These are phyloP conservation scores for Tolypocladium guangdongense DNA, from an alignment of 2,329 filamentous ascomycete genomes.

Conservation along the genomic window DNA sequence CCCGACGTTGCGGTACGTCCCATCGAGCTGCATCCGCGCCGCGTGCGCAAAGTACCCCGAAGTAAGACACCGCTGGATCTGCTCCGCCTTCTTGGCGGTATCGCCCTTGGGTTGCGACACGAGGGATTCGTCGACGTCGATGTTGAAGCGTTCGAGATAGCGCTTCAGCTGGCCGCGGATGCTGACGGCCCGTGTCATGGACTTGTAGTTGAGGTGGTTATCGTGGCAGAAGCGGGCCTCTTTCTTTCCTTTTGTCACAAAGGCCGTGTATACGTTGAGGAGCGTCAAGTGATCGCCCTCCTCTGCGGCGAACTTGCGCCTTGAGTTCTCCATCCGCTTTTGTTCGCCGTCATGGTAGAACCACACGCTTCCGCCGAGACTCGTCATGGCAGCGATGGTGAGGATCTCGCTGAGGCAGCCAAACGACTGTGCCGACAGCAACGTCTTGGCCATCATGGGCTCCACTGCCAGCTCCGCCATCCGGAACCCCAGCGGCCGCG, in stretches of 20 bases:
- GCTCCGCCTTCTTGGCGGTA: conserved; percentile 42
- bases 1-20: conserved; percentile 76
- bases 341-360: conserved; percentile 69
- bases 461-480: conserved; percentile 93
- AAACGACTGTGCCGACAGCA: conserved; percentile 66
- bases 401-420: conserved; percentile 76
- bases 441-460: conserved; percentile 88
- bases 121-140: conserved; percentile 56
- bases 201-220: conserved; percentile 78
- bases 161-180: conserved; percentile 78
- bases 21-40: conserved; percentile 87
- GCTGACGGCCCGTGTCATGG: conserved; percentile 70
- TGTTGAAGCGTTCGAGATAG: conserved; percentile 76
- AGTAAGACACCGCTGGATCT: conserved; percentile 75
- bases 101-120: conserved; percentile 21
- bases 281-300: conserved; percentile 92
- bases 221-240: conserved; percentile 80
- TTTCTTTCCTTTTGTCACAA: conserved; percentile 72
- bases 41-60: conserved; percentile 89
- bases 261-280: conserved; percentile 86
- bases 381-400: conserved; percentile 90
- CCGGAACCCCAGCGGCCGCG: conserved; percentile 70
- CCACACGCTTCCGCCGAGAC: conserved; percentile 73
- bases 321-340: conserved; percentile 60
- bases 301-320: conserved; percentile 77